Base-by-base conservation (phyloP, 108 stramenopile genomes). In the Cyclotella distinguenda region DNA sequence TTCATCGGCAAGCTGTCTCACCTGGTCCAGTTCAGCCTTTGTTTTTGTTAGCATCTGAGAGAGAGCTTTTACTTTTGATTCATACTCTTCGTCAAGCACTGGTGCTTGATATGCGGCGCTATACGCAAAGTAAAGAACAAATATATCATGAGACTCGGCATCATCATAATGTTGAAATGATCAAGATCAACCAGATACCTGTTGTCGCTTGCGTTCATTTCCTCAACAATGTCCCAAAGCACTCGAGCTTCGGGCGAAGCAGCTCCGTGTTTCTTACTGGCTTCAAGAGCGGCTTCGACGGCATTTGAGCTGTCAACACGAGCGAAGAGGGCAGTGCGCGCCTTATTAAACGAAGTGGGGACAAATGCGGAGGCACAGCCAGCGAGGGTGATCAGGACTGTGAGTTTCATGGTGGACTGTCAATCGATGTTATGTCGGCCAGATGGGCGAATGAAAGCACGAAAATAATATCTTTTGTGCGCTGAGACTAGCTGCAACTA, bases 171-270 rank as follows among this genome's bases (percentile, higher is more conserved):
- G 6, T 33, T 16, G 7, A 27, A 30, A 19, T 34, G 30, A 48
- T 32, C 26, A 47, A 26, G 30, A 45, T 42, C 11, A 40, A 34
- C 46, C 2, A 23, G 15, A 57, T 38, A 87, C 86, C 79, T 82
- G 66, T 86, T 89, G 68, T 89, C 88, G 47, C 66, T 59, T 19
- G 91, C 80, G 51, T 82, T 55, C 49, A 93, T 62, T 72, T 93
- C 91, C 65, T 93, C 91, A 12, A 93, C 88, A 26, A 71, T 69
- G 33, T 93, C 91, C 91, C 91, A 93, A n/a, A 85, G 84, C 40
- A 89, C 60, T 42, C 75, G 68, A 16, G 91, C 91, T 61, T 93
- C 86, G 10, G 53, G 42, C 11, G 82, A 85, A 11, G 73, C 62
- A 0, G 81, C 51, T 43, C 91, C 88, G 51, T 62, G 84, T 51